Evolutionary conservation across 2,329 filamentous ascomycete genomes (phyloP), one percentile per base, ranked within the genome.

Genomic region (Pyricularia pennisetigena): DNA sequence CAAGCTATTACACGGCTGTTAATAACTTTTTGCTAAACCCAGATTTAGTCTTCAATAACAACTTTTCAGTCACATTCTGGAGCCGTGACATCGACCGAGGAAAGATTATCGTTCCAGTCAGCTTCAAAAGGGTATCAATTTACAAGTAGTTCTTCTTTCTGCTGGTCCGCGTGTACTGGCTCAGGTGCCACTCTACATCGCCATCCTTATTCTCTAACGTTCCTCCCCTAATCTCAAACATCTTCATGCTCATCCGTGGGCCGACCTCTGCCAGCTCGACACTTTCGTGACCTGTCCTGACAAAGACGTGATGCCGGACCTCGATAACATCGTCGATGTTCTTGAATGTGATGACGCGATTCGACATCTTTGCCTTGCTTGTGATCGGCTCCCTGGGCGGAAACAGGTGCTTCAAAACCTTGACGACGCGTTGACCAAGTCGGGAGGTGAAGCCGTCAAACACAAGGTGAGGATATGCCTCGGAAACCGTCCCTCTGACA

Each of bases 81-180:
- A 35, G 32, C 32, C 14, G 32, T 35, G 32, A 4, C 32, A 35
- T 35, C 32, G 12, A 35, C 32, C 32, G 14, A 35, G 30, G 12
- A 35, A 35, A 16, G 12, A 35, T 35, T 5, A 35, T 35, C 32
- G 32, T 35, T 32, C 32, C 32, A 35, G 16, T 14, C 32, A 35
- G 12, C 32, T 35, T 35, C 32, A n/a, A 54, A 9, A n/a, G 41
- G 41, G 41, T 54, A 54, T 41, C 30, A 26, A 63, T 69, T 88
- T 80, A 97, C 68, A 97, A 84, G 76, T 97, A 97, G 75, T 97
- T 93, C 88, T 97, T 97, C 87, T 98, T 98, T 80, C 89, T 88
- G 74, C 90, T 90, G 16, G 94, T 98, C 72, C 95, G 85, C 9
- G 94, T 99, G 78, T 97, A 99, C 76, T 97, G 94, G 70, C 92